phyloP scores from a whole-genome alignment of 2,329 filamentous ascomycete species.

The Arthrobotrys musiformis region DNA sequence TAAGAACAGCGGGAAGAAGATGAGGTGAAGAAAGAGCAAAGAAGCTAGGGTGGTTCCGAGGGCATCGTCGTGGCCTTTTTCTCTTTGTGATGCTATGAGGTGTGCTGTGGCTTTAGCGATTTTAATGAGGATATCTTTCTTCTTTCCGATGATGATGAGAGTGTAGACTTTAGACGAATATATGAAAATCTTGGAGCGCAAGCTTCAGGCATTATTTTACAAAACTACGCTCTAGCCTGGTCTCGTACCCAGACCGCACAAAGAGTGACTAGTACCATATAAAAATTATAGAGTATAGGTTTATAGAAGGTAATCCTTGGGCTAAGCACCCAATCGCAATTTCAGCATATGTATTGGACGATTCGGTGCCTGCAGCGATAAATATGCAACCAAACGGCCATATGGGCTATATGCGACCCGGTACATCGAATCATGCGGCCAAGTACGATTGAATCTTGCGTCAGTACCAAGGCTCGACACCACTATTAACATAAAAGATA shows the following conservation, averaged over 20 bases:
- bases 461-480: too few relatives aligned
- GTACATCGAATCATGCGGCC: too few relatives aligned
- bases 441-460: too few relatives aligned
- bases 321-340: too few relatives aligned
- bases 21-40: too few relatives aligned
- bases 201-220: not conserved
- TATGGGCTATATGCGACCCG: too few relatives aligned
- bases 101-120: constrained; percentile 37
- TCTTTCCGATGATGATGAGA: not conserved
- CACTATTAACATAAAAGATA: too few relatives aligned
- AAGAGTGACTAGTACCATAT: not conserved
- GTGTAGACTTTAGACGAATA: constrained; percentile 33
- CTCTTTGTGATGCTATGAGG: not conserved
- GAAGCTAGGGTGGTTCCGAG: not conserved
- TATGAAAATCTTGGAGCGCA: not conserved
- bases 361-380: too few relatives aligned
- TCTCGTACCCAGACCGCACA: not conserved
- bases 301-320: not conserved
- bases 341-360: too few relatives aligned
- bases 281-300: not conserved
- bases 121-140: constrained; percentile 19
- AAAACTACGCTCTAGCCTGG: not conserved
- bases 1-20: constrained; percentile 63
- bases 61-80: not conserved
- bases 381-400: too few relatives aligned